Evolutionary conservation across 2,329 filamentous ascomycete species (phyloP).

Genomic region (Fusarium sp.): DNA sequence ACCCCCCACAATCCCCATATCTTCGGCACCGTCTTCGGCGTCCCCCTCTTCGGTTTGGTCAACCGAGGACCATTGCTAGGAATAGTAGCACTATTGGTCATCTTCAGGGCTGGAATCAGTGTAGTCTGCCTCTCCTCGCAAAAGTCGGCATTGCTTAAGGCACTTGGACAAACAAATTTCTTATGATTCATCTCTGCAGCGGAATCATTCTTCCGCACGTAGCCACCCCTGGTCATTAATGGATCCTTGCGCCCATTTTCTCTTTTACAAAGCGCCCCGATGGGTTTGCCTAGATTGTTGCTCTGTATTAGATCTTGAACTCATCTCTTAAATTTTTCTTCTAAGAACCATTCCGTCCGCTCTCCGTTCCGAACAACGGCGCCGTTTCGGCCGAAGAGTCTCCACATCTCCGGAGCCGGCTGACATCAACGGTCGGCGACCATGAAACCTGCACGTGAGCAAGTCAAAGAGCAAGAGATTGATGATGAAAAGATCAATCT

Average conservation of each 20-base stretch:
- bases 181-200: constrained; percentile 1
- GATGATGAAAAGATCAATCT: constrained; percentile 29
- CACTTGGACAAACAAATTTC: not conserved
- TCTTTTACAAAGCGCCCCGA: not conserved
- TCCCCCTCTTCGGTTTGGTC: constrained; percentile 8
- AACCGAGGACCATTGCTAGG: constrained; percentile 21
- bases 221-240: not conserved
- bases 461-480: constrained; percentile 4
- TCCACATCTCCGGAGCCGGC: constrained; percentile 40
- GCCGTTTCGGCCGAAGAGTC: constrained; percentile 19
- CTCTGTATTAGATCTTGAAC: not conserved
- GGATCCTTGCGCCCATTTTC: constrained; percentile 4
- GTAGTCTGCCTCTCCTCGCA: constrained; percentile 7
- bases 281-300: not conserved
- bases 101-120: constrained; percentile 1
- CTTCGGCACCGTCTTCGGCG: constrained; percentile 37
- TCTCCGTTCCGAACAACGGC: constrained; percentile 17
- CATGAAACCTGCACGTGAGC: constrained; percentile 25
- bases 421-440: not conserved
- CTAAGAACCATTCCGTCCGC: not conserved
- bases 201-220: constrained; percentile 33
- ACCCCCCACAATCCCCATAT: constrained; percentile 14
- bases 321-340: not conserved
- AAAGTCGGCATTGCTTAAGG: constrained; percentile 11
- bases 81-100: constrained; percentile 23